Conservation (phyloP, 2,329 filamentous ascomycete genomes). For the Fulvia fulva region DNA sequence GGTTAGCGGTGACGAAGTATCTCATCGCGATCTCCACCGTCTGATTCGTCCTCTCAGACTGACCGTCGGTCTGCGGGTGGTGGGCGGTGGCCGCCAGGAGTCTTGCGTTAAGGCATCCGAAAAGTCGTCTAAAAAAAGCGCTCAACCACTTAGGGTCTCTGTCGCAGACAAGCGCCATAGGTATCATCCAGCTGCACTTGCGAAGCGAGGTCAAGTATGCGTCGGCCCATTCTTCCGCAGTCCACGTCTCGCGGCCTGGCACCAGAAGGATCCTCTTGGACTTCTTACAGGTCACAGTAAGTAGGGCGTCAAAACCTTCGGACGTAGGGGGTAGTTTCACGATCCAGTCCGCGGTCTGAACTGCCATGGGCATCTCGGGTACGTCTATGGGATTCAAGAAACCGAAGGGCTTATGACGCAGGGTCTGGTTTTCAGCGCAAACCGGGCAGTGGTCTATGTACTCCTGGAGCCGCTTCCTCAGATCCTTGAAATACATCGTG, state of each 20-base stretch:
- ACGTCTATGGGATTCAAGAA: background rate
- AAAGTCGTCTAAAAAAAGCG: constrained; percentile 1
- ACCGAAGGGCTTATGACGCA: background rate
- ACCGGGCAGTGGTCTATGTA: background rate
- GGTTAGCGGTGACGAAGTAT: background rate
- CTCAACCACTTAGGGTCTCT: background rate
- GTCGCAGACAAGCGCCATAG: background rate
- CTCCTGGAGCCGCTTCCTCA: background rate
- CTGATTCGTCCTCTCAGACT: constrained; percentile 4
- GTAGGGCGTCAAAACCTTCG: constrained; percentile 1
- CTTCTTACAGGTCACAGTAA: constrained; percentile 6
- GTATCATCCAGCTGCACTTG: background rate
- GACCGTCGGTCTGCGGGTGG: background rate
- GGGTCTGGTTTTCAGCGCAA: background rate
- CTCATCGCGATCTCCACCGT: background rate
- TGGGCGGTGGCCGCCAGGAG: background rate
- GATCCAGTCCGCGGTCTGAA: constrained; percentile 2
- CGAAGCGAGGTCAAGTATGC: background rate
- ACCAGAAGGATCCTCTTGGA: constrained; percentile 1
- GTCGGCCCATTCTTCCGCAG: background rate
- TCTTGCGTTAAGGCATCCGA: background rate
- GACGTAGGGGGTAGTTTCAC: background rate
- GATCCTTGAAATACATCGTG: background rate
- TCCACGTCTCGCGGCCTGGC: background rate
- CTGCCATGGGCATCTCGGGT: background rate